Evolutionary conservation across 768 basidiomycete species (phyloP).

Genomic region (Serpula lacrymans): DNA sequence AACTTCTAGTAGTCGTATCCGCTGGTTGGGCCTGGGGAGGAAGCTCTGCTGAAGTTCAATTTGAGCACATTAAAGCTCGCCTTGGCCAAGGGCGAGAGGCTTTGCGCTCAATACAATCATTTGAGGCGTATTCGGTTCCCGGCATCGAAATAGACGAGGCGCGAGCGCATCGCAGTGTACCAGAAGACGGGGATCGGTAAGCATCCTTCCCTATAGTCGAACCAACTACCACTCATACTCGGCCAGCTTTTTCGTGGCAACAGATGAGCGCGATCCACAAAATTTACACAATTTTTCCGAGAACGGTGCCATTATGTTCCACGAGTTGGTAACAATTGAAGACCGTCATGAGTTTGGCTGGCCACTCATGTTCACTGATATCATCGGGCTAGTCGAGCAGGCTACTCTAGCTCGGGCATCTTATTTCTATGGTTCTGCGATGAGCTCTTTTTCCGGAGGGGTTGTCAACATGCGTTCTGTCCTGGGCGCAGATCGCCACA

Average conservation of each 20-base stretch:
- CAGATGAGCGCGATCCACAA: constrained; percentile 35
- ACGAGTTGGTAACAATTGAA: constrained; percentile 36
- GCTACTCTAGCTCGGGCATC: constrained; percentile 30
- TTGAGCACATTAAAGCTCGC: constrained; percentile 27
- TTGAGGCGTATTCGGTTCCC: constrained; percentile 11
- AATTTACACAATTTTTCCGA: constrained; percentile 26
- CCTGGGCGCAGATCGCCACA: constrained; percentile 29
- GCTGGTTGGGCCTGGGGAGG: constrained; percentile 31
- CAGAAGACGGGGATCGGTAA: constrained; percentile 15
- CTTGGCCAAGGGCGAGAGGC: constrained; percentile 26
- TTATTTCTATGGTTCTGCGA: constrained; percentile 36
- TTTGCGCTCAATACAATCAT: constrained; percentile 17
- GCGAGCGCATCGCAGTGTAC: constrained; percentile 14
- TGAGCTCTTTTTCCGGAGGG: constrained; percentile 38
- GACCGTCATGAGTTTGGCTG: constrained; percentile 37
- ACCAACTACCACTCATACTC: background rate
- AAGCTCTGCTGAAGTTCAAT: constrained; percentile 26
- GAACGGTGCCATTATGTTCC: constrained; percentile 33
- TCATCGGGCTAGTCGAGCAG: constrained; percentile 39
- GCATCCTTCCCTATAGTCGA: background rate
- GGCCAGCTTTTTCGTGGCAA: constrained; percentile 31
- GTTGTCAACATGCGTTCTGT: constrained; percentile 36
- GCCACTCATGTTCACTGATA: constrained; percentile 37
- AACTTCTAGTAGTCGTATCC: constrained; percentile 16
- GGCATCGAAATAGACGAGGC: constrained; percentile 9